Evolutionary conservation across 2,329 filamentous ascomycete genomes (phyloP), one percentile per base, ranked within the genome.

Genomic region (Scytalidium sp.): DNA sequence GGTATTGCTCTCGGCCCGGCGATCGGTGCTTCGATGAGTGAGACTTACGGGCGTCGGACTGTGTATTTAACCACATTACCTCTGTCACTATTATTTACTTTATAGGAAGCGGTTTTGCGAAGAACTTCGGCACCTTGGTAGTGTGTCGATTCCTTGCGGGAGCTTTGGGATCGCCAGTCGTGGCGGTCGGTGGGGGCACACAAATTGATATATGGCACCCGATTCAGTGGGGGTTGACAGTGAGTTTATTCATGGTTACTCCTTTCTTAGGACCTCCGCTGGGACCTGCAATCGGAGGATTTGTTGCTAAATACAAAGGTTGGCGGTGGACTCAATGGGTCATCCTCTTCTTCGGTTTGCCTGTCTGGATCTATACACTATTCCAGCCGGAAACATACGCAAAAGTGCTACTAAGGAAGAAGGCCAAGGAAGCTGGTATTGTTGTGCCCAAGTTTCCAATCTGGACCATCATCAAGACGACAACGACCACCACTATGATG

Each of bases 1-100:
- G 84, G 85, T 25, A 80, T 80, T 50, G 79, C 77, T 2, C 75
- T 80, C 23, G 82, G 81, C 0, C 81, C 82, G 0, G 64, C 84
- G 45, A 41, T 84, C 6, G 74, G 80, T 49, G 80, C 79, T 0
- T 82, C 83, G 0, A 49, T 84, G 5, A 80, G 75, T 7, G 82
- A 86, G 60, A 63, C 81, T 3, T 81, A 78, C 55, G 80, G 80
- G 21, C 75, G 80, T 2, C 63, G 69, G 3, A 56, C 68, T n/a
- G 61, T 82, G 39, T 69, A 82, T 55, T 76, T 80, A 61, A 65
- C 56, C 4, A 72, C 71, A 17, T 79, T 74, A 58, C 78, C 71
- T 70, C 69, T 77, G 25, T 61, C 77, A 19, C 72, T 74, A 3
- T 77, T 77, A 43, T 44, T 48, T 21, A 48, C n/a, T 9, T 8